phyloP scores from a whole-genome alignment of 106 monocot genomes.

The Acorus gramineus region DNA sequence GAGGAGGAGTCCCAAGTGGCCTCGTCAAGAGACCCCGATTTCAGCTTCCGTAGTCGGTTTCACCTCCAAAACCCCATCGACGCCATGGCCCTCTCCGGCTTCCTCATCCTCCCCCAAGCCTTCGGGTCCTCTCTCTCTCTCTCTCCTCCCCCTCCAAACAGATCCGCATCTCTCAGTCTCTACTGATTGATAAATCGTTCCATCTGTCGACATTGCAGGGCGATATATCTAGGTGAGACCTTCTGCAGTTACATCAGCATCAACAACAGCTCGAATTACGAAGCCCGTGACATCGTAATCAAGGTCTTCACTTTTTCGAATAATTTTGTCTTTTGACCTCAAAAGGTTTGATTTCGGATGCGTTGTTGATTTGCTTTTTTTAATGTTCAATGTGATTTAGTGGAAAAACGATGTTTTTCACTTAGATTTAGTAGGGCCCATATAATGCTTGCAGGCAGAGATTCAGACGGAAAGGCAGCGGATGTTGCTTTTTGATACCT shows the following conservation, averaged over 20 bases:
- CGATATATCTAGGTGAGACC: conserved; percentile 90
- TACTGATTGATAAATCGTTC: neutral
- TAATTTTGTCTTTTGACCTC: neutral
- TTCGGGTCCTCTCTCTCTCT: conserved; percentile 47
- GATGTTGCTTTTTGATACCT: conserved; percentile 67
- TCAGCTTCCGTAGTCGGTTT: conserved; percentile 69
- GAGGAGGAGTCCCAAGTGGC: neutral
- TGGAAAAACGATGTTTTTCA: neutral
- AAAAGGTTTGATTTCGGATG: too few species aligned
- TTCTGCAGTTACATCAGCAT: conserved; percentile 98
- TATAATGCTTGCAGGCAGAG: conserved; percentile 60
- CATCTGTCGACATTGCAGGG: conserved; percentile 18
- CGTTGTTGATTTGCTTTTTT: too few species aligned
- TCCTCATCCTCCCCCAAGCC: conserved; percentile 85
- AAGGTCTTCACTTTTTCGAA: conserved; percentile 28
- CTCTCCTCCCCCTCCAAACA: neutral
- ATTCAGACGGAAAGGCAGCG: conserved; percentile 88
- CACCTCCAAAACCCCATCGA: conserved; percentile 62
- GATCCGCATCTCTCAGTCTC: neutral
- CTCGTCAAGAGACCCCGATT: conserved; percentile 21
- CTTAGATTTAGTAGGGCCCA: neutral
- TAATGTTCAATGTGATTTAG: too few species aligned
- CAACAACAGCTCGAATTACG: conserved; percentile 89
- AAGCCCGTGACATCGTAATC: conserved; percentile 80
- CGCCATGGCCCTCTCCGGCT: conserved; percentile 69